A percentile compares a stretch with the other conserved stretches of the same genome.
Evolutionary conservation across 352 stramenopile genomes (phyloP).

Genomic region (Aphanomyces euteiches): DNA sequence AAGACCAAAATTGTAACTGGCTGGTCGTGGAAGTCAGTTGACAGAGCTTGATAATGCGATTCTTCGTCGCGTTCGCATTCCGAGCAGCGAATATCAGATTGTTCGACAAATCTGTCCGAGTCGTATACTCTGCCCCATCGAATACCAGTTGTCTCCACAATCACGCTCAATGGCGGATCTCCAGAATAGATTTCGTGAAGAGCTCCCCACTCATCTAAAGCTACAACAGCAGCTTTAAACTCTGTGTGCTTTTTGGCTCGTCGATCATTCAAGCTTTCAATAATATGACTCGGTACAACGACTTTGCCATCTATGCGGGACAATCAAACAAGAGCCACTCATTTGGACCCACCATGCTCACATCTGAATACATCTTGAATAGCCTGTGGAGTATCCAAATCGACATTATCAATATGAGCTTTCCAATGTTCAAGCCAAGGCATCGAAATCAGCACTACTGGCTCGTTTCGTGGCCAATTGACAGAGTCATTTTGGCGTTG

Average conservation of each 20-base stretch:
- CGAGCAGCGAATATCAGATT: neutral
- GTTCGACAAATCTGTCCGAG: neutral
- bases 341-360: constrained; percentile 43
- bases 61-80: constrained; percentile 40
- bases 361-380: constrained; percentile 47
- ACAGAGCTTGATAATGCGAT: constrained; percentile 48
- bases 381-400: constrained; percentile 37
- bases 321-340: constrained; percentile 37
- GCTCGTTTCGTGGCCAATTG: constrained; percentile 33
- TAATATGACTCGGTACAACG: constrained; percentile 50
- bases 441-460: constrained; percentile 59
- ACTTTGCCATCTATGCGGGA: constrained; percentile 11
- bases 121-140: neutral
- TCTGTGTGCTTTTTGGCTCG: neutral
- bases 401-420: constrained; percentile 69
- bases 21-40: constrained; percentile 62
- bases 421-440: constrained; percentile 62
- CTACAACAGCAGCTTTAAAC: constrained; percentile 6
- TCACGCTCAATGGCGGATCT: constrained; percentile 3
- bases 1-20: constrained; percentile 62
- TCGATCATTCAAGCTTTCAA: constrained; percentile 53
- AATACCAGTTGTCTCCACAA: constrained; percentile 1
- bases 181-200: constrained; percentile 1
- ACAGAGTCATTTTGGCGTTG: constrained; percentile 40
- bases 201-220: constrained; percentile 8